Base-by-base conservation (phyloP, 2,329 filamentous ascomycete species). In the Arthroderma sp. region DNA sequence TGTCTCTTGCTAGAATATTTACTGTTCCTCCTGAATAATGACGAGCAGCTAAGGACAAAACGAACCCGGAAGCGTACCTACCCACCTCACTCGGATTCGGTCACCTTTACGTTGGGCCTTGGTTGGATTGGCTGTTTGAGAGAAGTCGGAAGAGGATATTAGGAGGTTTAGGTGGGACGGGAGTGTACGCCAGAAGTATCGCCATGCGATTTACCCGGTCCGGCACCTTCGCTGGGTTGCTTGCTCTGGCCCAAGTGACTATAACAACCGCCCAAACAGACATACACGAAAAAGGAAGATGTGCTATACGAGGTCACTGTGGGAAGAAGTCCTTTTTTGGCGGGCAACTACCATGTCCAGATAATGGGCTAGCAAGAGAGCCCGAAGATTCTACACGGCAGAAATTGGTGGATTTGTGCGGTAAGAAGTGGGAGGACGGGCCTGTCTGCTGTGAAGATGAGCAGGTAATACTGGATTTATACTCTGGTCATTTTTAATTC, bases 241-340 rank as follows among this genome's bases (percentile, higher is more conserved):
- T 45, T 33, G 32, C 29, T 40, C 30, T 42, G 28, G 38, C 39
- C 30, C 40, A 47, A 11, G 31, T 22, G 32, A 42, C 34, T 36
- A 42, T 36, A 11, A 41, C 44, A 29, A 32, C 47, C 31, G 45
- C 43, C 3, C 42, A 48, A 38, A 66, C 65, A 4, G 54, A 57
- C 43, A 84, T 79, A 52, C 89, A 95, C 56, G 88, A 95, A 65
- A 71, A 81, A 41, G 89, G 89, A 36, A 77, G 89, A 52, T 96
- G 89, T 64, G 86, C 89, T 1, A 86, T 96, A 50, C 78, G 89
- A 41, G 87, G 87, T 5, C 83, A 93, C 51, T 98, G 91, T 61
- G 91, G 91, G 40, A 88, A 87, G 64, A 82, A 89, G 65, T 82
- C 82, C 51, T 83, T 91, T 61, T 96, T 96, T 57, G 86, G 87